Evolutionary conservation across 768 basidiomycete genomes (phyloP).

Genomic region (Agaricus subrufescens): DNA sequence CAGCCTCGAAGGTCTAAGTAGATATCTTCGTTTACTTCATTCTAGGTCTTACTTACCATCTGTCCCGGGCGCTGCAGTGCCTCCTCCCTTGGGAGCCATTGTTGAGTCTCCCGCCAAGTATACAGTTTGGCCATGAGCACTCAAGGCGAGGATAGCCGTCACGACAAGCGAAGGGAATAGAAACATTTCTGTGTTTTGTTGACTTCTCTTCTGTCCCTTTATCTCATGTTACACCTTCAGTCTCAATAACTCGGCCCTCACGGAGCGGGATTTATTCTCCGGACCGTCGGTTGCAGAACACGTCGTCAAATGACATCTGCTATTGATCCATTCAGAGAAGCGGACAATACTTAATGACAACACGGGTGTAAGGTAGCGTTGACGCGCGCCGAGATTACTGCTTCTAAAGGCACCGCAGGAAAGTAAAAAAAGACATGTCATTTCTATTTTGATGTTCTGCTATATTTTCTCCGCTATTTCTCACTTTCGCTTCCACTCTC

Average conservation of each 20-base stretch:
- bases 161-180: slow-evolving; percentile 4
- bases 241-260: background rate
- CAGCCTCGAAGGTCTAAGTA: slow-evolving; percentile 26
- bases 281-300: slow-evolving; percentile 1
- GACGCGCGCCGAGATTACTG: background rate
- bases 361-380: background rate
- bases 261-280: background rate
- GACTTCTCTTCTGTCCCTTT: background rate
- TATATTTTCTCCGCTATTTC: slow-evolving; percentile 17
- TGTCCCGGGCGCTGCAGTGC: slow-evolving; percentile 17
- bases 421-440: background rate
- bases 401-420: too few relatives aligned
- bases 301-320: slow-evolving; percentile 1
- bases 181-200: slow-evolving; percentile 1
- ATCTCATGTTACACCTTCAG: background rate
- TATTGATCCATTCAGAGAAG: background rate
- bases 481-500: slow-evolving; percentile 16
- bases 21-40: background rate
- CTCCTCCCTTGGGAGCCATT: slow-evolving; percentile 36
- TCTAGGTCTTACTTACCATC: background rate
- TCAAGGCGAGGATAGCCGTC: background rate
- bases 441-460: background rate
- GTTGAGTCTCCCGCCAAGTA: slow-evolving; percentile 42
- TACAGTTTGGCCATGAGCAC: slow-evolving; percentile 29
- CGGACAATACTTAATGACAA: background rate